Evolutionary conservation across 257 asterid genomes (phyloP), one percentile per base, ranked within the genome.

Genomic region (Cordia subcordata): DNA sequence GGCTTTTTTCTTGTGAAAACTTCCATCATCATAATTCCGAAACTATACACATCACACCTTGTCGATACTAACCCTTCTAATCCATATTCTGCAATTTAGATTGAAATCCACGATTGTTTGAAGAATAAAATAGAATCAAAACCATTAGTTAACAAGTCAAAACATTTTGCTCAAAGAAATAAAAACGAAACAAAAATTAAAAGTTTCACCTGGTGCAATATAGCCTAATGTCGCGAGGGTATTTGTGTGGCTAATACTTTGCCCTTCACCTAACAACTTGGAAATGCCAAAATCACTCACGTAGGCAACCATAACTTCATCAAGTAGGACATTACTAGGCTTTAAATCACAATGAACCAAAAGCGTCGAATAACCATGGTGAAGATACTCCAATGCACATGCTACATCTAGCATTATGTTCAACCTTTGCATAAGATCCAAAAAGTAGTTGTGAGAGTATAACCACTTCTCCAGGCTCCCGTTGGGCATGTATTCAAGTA

Each of bases 391-490:
- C 9, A 58, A 11, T 42, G 63, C 63, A 58, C 10, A 22, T 40
- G 62, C 62, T 18, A 58, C 63, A 19, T 40, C 38, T 17, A 13
- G 14, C 63, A 58, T 40, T 16, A 58, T 22, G 32, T 20, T 58
- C 63, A 58, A 58, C 37, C 63, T 40, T 11, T 58, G 63, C 8
- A 58, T 5, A 1, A 58, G 11, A 40, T 58, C 51, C 10, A 40
- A 14, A 13, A 42, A 58, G 37, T 40, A 27, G 8, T 18, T 40
- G 17, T 58, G n/a, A 20, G 19, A 40, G 9, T 40, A n/a, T 37
- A 58, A 11, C 63, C 63, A 58, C 49, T 58, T 42, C 5, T 58
- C 63, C 15, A 58, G 51, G 51, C 51, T 57, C n/a, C 62, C 62
- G 18, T 57, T 57, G 4, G 51, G 51, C 62, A 39, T 57, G 37